Evolutionary conservation across 164 flowering plant species (phyloP).

Genomic region (Cinnamomum micranthum): DNA sequence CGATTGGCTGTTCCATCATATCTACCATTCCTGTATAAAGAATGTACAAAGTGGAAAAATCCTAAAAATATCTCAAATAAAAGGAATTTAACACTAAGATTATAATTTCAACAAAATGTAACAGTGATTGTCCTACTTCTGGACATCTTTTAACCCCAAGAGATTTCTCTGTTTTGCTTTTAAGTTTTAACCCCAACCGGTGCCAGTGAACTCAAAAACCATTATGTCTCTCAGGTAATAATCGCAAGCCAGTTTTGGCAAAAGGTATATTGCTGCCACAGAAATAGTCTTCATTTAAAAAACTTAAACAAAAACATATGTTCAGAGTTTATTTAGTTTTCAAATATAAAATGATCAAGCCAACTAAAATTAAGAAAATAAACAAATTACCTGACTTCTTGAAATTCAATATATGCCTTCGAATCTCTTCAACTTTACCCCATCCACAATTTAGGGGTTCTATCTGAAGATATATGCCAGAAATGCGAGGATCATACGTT

Average conservation of each 20-base stretch:
- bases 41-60: too few relatives aligned
- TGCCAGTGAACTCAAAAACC: too few relatives aligned
- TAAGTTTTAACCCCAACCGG: too few relatives aligned
- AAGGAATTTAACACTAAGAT: too few relatives aligned
- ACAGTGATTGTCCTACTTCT: too few relatives aligned
- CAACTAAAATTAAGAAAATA: background rate
- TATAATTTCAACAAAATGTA: too few relatives aligned
- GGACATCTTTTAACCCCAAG: too few relatives aligned
- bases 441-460: slow-evolving; percentile 84
- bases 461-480: slow-evolving; percentile 87
- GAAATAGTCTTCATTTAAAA: background rate
- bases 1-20: too few relatives aligned
- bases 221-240: too few relatives aligned
- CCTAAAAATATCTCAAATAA: too few relatives aligned
- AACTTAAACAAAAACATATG: background rate
- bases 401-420: slow-evolving; percentile 73
- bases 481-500: slow-evolving; percentile 86
- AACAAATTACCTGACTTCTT: slow-evolving; percentile 68
- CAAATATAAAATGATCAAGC: background rate
- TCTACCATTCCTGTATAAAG: too few relatives aligned
- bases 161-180: too few relatives aligned
- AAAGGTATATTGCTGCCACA: background rate
- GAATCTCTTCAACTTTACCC: slow-evolving; percentile 93
- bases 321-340: background rate
- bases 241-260: background rate